Conservation (phyloP, 208 protist genomes). For the Vickermania spadyakhi region DNA sequence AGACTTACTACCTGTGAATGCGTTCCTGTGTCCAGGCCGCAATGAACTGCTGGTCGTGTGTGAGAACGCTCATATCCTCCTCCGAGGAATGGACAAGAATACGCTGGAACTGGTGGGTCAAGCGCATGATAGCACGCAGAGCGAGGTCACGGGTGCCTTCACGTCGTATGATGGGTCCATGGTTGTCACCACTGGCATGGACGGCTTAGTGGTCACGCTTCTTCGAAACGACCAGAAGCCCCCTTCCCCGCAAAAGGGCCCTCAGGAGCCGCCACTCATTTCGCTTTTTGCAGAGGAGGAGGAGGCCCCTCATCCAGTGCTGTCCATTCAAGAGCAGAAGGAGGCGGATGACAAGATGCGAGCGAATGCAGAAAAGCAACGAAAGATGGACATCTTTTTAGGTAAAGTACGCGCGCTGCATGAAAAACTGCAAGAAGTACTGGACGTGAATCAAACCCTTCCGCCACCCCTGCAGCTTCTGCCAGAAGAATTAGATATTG, state of each 20-base stretch:
- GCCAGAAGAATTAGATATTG: conserved; percentile 71
- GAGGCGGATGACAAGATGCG: conserved; percentile 82
- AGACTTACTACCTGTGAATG: conserved; percentile 26
- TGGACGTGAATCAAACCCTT: conserved; percentile 59
- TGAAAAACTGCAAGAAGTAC: conserved; percentile 43
- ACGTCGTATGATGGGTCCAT: conserved; percentile 81
- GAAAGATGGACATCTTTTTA: conserved; percentile 65
- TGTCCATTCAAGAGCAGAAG: conserved; percentile 91
- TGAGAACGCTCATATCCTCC: conserved; percentile 6
- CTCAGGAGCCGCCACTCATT: background rate
- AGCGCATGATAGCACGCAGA: conserved; percentile 79
- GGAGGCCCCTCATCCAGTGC: conserved; percentile 10
- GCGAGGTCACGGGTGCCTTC: conserved; percentile 37
- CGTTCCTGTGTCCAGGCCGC: conserved; percentile 17
- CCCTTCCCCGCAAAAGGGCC: conserved; percentile 3
- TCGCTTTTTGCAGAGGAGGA: conserved; percentile 9
- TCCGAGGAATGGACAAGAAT: background rate
- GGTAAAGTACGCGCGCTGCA: conserved; percentile 52
- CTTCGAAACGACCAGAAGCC: conserved; percentile 20
- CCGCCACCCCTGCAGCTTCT: conserved; percentile 35
- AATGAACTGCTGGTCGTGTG: conserved; percentile 13
- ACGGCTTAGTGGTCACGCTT: conserved; percentile 88
- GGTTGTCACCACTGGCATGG: conserved; percentile 77
- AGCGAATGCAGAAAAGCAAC: conserved; percentile 45
- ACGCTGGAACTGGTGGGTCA: conserved; percentile 20